Base-by-base conservation (phyloP, 257 asterid genomes). In the Ilex asprella region DNA sequence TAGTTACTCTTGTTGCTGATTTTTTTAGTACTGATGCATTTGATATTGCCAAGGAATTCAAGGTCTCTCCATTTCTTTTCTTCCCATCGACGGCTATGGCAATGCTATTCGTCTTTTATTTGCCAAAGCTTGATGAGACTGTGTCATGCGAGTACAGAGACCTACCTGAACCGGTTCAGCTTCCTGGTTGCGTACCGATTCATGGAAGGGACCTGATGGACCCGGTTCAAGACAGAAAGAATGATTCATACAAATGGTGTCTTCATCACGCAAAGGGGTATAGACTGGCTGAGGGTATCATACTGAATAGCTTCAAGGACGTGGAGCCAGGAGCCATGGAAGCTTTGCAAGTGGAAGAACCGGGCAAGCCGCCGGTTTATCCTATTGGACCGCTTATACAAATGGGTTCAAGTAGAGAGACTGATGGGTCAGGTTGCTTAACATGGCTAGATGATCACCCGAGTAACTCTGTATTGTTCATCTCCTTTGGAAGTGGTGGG, bases 11-110 rank as follows among this genome's bases (percentile, higher is more conserved):
- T 2, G 88, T 90, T 10, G 90, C 79, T 41, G 97, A 90, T 53
- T 78, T 90, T 16, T 90, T 90, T 50, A 95, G 88, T 12, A 82
- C 94, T 7, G 94, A 86, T 62, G 87, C 71, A 3, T 81, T 90
- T 30, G 95, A 87, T 10, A 79, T 75, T 5, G 92, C 90, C 2
- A 9, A 5, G 0, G 86, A 87, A 30, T 69, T 85, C 44, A 29
- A 63, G 1, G 31, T 87, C 21, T 77, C 95, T 0, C 60, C 72
- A 0, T 87, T 71, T 30, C 69, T 87, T 30, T 86, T 90, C 67
- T 87, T 0, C 32, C 87, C 92, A 10, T 57, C 97, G 4, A 74
- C 86, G 2, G 95, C 95, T 31, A 75, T 78, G 85, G 58, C 59
- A 10, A 41, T 88, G 56, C 81, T 87, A 0, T 39, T 87, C 56